Conservation (phyloP, 768 basidiomycete genomes). For the Multifurca ochricompacta region DNA sequence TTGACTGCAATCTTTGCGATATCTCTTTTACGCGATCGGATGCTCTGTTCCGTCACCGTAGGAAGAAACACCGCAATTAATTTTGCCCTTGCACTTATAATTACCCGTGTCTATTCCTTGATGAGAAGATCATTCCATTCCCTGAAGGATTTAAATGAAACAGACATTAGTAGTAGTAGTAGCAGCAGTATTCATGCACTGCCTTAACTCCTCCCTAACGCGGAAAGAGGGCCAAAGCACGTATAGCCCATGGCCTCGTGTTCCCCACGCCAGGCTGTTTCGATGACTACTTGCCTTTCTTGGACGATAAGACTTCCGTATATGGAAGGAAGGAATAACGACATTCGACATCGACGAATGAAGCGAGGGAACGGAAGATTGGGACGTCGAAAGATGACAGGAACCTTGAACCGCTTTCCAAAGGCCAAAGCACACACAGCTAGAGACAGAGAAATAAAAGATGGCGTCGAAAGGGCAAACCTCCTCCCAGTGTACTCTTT, state of each 20-base stretch:
- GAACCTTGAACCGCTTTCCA: constrained; percentile 1
- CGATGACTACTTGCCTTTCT: background rate
- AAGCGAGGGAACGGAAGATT: background rate
- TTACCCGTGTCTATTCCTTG: background rate
- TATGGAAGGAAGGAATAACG: background rate
- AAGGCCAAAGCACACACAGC: background rate
- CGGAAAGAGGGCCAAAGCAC: background rate
- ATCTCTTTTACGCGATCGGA: constrained; percentile 15
- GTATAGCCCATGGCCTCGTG: constrained; percentile 7
- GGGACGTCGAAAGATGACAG: background rate
- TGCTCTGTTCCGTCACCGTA: constrained; percentile 13
- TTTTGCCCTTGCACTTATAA: background rate
- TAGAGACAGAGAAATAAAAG: background rate
- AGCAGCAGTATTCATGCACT: too few species aligned
- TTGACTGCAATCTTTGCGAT: constrained; percentile 13
- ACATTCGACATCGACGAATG: too few species aligned
- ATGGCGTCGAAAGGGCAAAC: background rate
- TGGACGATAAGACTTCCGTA: background rate
- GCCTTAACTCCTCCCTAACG: too few species aligned
- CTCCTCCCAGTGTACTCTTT: background rate
- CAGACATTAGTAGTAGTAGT: too few species aligned
- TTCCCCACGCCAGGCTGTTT: background rate
- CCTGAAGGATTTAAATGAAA: background rate
- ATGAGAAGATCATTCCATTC: background rate
- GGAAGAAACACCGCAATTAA: constrained; percentile 17